Evolutionary conservation across 2,329 filamentous ascomycete genomes (phyloP).

Genomic region (Lomentospora prolificans): DNA sequence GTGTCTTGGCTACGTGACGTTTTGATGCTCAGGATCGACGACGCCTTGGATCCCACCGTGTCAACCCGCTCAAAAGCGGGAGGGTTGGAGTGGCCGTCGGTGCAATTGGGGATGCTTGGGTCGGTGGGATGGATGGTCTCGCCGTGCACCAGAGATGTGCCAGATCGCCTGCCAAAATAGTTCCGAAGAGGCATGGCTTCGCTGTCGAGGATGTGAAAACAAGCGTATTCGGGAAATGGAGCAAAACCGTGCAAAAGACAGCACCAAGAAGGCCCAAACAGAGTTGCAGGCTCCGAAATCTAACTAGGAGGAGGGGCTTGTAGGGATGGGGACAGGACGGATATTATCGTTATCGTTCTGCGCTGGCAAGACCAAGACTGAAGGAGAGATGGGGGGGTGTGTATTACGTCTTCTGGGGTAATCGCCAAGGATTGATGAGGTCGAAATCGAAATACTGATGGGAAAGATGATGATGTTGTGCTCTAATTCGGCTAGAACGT

Average conservation of each 20-base stretch:
- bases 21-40: constrained; percentile 51
- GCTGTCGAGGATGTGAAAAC: not conserved
- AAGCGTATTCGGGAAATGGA: not conserved
- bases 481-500: too few relatives aligned
- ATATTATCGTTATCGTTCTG: too few relatives aligned
- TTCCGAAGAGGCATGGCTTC: constrained; percentile 61
- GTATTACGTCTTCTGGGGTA: not conserved
- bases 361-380: not conserved
- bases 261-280: too few relatives aligned
- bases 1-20: constrained; percentile 52
- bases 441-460: not conserved
- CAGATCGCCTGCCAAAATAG: constrained; percentile 54
- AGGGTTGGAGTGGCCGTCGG: constrained; percentile 12
- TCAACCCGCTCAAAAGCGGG: constrained; percentile 52
- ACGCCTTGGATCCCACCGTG: constrained; percentile 48
- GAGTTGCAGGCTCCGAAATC: too few relatives aligned
- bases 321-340: too few relatives aligned
- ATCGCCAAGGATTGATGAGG: not conserved
- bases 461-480: not conserved
- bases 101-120: constrained; percentile 31
- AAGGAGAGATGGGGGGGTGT: not conserved
- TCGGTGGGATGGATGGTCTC: constrained; percentile 40
- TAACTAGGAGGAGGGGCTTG: too few relatives aligned
- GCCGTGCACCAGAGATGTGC: constrained; percentile 33
- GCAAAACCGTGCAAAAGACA: too few relatives aligned